These are phyloP conservation scores for Ricinus communis DNA, from an alignment of 345 rosid genomes.

Conservation along the genomic window DNA sequence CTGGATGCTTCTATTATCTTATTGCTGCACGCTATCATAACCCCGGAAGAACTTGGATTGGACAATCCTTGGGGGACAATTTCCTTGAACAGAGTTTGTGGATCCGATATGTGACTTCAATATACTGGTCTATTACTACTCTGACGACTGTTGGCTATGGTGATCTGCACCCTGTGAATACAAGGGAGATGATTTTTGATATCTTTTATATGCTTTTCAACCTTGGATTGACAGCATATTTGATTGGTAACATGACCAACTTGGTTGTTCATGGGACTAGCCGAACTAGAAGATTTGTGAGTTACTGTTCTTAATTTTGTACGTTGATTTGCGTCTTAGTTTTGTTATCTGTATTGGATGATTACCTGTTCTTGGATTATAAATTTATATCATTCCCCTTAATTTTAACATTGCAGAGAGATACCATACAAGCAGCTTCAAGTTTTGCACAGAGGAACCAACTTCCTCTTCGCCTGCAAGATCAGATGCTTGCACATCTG, in stretches of 20 bases:
- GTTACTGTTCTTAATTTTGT: conserved; percentile 17
- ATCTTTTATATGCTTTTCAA: conserved; percentile 91
- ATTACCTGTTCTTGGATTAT: background rate
- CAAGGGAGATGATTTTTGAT: conserved; percentile 82
- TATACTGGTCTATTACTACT: conserved; percentile 97
- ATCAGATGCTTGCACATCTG: conserved; percentile 35
- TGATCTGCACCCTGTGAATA: conserved; percentile 86
- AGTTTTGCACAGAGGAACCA: conserved; percentile 36
- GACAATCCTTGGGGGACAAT: conserved; percentile 38
- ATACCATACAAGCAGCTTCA: conserved; percentile 37
- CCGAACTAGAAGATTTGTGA: conserved; percentile 85
- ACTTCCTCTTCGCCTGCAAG: conserved; percentile 31
- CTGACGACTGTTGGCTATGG: conserved; percentile 94
- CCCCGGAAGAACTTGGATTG: conserved; percentile 74
- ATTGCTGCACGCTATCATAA: conserved; percentile 62
- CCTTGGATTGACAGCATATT: conserved; percentile 84
- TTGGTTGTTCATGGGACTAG: conserved; percentile 95
- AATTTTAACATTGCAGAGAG: conserved; percentile 26
- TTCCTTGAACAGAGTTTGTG: conserved; percentile 54
- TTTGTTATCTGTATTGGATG: background rate
- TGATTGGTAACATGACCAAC: conserved; percentile 98
- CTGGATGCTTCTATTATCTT: conserved; percentile 90
- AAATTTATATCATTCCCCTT: background rate
- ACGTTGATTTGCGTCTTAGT: background rate
- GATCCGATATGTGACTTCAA: conserved; percentile 76